Conservation (phyloP, 495 filamentous ascomycete genomes). For the Hyphodiscus hymeniophilus region DNA sequence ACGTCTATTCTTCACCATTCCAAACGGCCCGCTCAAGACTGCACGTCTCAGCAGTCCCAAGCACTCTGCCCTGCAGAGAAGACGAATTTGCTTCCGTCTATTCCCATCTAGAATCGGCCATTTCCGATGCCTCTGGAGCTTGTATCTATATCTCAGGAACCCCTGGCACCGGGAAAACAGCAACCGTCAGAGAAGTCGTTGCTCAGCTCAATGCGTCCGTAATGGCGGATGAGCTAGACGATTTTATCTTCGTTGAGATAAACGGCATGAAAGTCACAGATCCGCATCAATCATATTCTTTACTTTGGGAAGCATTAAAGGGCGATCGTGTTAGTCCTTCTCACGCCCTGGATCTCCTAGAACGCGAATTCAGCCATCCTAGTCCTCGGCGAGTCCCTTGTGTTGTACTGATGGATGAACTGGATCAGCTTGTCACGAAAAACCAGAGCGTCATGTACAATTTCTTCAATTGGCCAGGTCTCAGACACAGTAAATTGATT, state of each 20-base stretch:
- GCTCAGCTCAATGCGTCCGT: slow-evolving; percentile 81
- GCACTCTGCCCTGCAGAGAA: slow-evolving; percentile 84
- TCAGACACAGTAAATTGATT: slow-evolving; percentile 84
- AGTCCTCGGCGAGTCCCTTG: slow-evolving; percentile 87
- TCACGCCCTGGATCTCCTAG: slow-evolving; percentile 84
- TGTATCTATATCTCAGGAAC: slow-evolving; percentile 99
- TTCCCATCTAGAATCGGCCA: slow-evolving; percentile 86
- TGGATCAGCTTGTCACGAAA: slow-evolving; percentile 95
- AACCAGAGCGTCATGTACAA: slow-evolving; percentile 99
- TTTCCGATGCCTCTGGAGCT: slow-evolving; percentile 82
- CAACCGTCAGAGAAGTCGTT: slow-evolving; percentile 93
- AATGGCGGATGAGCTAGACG: slow-evolving; percentile 83
- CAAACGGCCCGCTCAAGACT: slow-evolving; percentile 81
- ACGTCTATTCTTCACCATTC: slow-evolving; percentile 79
- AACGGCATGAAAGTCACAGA: slow-evolving; percentile 99
- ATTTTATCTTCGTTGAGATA: slow-evolving; percentile 99
- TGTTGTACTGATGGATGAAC: slow-evolving; percentile 97
- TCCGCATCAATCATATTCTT: slow-evolving; percentile 89
- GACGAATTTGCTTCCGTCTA: slow-evolving; percentile 88
- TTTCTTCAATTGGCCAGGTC: slow-evolving; percentile 99
- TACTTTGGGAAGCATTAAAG: slow-evolving; percentile 94
- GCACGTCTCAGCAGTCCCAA: slow-evolving; percentile 88
- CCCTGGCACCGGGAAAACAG: slow-evolving; percentile 97
- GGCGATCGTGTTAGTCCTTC: slow-evolving; percentile 87
- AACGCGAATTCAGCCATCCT: slow-evolving; percentile 85